These are phyloP conservation scores for Alisma plantagoaquatica DNA, from an alignment of 106 monocot genomes.

Conservation along the genomic window DNA sequence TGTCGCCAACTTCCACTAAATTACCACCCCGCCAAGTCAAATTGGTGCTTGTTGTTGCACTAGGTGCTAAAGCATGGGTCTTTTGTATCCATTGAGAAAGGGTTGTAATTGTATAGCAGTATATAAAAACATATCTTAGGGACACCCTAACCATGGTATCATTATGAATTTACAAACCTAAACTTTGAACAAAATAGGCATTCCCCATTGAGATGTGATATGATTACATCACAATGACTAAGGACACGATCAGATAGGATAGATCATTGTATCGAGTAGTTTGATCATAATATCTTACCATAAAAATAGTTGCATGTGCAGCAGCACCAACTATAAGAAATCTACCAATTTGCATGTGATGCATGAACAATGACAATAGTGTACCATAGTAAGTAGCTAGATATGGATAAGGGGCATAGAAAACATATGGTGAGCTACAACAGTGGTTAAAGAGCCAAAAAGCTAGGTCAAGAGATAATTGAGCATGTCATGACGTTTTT, in stretches of 20 bases:
- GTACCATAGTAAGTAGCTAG: background rate
- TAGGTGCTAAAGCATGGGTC: no score
- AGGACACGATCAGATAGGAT: background rate
- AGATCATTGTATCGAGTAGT: constrained; percentile 1
- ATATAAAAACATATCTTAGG: background rate
- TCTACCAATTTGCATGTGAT: background rate
- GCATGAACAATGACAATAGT: background rate
- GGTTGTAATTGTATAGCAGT: background rate
- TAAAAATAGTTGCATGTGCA: background rate
- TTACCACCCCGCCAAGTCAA: no score
- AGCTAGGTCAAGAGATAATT: background rate
- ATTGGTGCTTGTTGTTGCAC: no score
- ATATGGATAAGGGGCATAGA: background rate
- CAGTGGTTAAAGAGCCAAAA: background rate
- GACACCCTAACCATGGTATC: background rate
- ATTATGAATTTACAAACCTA: background rate
- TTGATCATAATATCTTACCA: background rate
- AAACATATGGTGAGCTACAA: background rate
- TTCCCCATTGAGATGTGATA: background rate
- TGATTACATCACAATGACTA: background rate
- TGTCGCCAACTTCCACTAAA: no score
- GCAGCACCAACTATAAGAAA: background rate
- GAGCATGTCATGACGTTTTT: background rate
- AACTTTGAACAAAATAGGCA: background rate
- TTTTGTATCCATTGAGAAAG: no score